Evolutionary conservation across 208 protist species (phyloP).

Genomic region (Wallacemonas sp.): DNA sequence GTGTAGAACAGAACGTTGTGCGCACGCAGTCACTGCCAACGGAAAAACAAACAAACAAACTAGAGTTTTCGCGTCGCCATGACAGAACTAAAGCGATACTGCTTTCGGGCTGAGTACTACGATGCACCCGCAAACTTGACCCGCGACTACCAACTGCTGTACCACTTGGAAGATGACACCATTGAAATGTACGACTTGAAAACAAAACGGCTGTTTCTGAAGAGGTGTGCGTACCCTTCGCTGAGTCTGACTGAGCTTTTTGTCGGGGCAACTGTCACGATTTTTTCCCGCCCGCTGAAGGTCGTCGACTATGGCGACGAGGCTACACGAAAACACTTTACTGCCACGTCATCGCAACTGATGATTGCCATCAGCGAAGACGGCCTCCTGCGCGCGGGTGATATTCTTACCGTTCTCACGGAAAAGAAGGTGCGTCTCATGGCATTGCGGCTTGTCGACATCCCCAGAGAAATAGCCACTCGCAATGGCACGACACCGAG

Average conservation of each 20-base stretch:
- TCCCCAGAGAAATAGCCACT: constrained; percentile 42
- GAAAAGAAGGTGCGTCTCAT: constrained; percentile 63
- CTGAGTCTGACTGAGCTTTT: constrained; percentile 87
- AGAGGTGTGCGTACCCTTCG: constrained; percentile 86
- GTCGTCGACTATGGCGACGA: constrained; percentile 93
- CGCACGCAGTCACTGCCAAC: background rate
- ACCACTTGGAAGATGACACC: constrained; percentile 85
- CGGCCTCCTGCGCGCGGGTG: constrained; percentile 39
- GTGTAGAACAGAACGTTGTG: background rate
- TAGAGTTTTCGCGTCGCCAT: constrained; percentile 16
- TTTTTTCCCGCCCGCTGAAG: constrained; percentile 93
- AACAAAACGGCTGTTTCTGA: constrained; percentile 91
- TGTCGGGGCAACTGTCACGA: constrained; percentile 89
- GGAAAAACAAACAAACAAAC: background rate
- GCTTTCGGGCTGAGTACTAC: constrained; percentile 90
- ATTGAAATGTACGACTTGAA: constrained; percentile 96
- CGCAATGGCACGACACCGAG: constrained; percentile 29
- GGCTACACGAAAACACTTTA: constrained; percentile 70
- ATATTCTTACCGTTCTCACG: constrained; percentile 54
- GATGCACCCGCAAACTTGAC: constrained; percentile 88
- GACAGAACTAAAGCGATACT: constrained; percentile 53
- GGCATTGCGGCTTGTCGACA: constrained; percentile 68
- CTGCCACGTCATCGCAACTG: constrained; percentile 52
- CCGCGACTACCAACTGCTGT: constrained; percentile 91
- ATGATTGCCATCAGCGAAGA: constrained; percentile 62